Base-by-base conservation (phyloP, 352 stramenopile genomes). In the Discostella stelligera region DNA sequence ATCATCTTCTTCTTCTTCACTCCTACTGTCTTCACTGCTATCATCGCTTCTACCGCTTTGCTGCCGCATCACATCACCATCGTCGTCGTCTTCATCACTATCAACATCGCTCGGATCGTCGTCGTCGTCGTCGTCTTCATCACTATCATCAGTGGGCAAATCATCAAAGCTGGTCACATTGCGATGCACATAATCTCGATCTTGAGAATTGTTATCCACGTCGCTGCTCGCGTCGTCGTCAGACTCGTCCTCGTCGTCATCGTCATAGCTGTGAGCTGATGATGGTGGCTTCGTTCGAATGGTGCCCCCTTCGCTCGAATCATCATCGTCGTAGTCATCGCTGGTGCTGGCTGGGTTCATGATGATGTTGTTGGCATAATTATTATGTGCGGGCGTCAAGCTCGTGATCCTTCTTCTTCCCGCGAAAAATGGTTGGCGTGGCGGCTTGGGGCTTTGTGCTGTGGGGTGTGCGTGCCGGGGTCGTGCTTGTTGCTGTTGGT, bases 151-250 rank as follows among this genome's bases (percentile, higher is more conserved):
- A 23, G 68, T 78, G 0, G 79, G 79, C 37, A 86, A 71, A 59
- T 86, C 79, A 48, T 86, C 69, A 71, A 86, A 86, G 27, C 77
- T 83, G 14, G 70, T 59, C 49, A 77, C 62, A 11, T 65, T 13
- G 2, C 18, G 32, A 5, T 21, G 52, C 8, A 20, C 7, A 30
- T 60, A 4, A 44, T 44, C 37, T 13, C 2, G 37, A 1, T 44
- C 37, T 44, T 44, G 3, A 8, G 37, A 44, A 41, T 41, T 9
- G 37, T 44, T 8, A 14, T 10, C 37, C 3, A 13, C 37, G 37
- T 14, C 11, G 37, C 2, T 44, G 7, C 37, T 10, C 11, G 2
- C 50, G 3, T 30, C 50, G 9, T 58, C 50, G 9, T 27, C 50
- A 23, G 30, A 6, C 13, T 58, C 50, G 0, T 58, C 16, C 0